Evolutionary conservation across 306 rosid genomes (phyloP).

Genomic region (Cucurbita moschata): DNA sequence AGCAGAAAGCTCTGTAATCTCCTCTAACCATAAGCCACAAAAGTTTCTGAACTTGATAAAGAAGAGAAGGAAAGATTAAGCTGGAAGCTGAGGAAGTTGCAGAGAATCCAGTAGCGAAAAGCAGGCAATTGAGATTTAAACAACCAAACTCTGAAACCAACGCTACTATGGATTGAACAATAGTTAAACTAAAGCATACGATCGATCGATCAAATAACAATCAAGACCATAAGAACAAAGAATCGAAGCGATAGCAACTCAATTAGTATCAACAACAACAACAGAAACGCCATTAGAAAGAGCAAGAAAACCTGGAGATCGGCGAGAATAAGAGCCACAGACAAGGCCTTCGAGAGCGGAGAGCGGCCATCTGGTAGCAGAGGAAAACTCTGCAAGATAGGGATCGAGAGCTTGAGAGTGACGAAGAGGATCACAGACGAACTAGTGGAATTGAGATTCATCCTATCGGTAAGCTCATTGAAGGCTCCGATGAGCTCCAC

Average conservation of each 20-base stretch:
- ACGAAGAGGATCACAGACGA: slow-evolving; percentile 59
- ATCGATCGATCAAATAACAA: not conserved
- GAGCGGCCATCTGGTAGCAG: slow-evolving; percentile 60
- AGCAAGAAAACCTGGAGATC: slow-evolving; percentile 45
- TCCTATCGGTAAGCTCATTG: slow-evolving; percentile 61
- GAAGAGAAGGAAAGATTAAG: not conserved
- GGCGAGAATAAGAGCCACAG: slow-evolving; percentile 66
- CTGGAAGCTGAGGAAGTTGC: not conserved
- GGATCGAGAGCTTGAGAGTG: slow-evolving; percentile 68
- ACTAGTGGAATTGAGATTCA: slow-evolving; percentile 37
- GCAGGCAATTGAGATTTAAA: not conserved
- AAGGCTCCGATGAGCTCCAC: slow-evolving; percentile 85
- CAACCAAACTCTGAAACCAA: not conserved
- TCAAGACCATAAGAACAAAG: not conserved
- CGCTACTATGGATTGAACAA: not conserved
- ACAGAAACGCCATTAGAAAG: too few relatives aligned
- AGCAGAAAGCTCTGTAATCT: not conserved
- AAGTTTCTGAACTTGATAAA: not conserved
- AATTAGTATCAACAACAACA: not conserved
- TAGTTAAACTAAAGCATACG: not conserved
- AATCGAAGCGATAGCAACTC: not conserved
- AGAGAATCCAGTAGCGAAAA: not conserved
- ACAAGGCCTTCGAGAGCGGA: slow-evolving; percentile 61
- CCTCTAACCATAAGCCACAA: not conserved
- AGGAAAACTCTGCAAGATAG: slow-evolving; percentile 46